These are phyloP conservation scores for Trichoderma sp. DNA, from an alignment of 2,329 filamentous ascomycete genomes.

Conservation along the genomic window DNA sequence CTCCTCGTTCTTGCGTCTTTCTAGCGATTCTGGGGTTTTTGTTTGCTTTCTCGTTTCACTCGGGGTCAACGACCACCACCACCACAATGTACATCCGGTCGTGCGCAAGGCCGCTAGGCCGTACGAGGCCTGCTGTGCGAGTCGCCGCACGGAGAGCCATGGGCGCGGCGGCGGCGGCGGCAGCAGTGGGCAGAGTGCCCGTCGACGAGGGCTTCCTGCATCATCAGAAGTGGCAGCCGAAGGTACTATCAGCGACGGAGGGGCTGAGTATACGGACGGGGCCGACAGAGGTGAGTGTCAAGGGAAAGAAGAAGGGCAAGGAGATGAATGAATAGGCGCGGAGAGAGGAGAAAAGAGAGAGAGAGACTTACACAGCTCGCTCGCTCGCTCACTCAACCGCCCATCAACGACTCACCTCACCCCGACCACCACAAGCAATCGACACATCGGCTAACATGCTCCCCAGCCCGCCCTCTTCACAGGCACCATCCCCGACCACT, in stretches of 20 bases:
- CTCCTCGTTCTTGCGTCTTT: too few species aligned
- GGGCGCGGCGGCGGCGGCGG: slow-evolving; percentile 11
- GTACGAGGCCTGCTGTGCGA: not conserved
- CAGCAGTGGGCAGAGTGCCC: not conserved
- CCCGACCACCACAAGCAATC: not conserved
- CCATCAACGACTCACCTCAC: slow-evolving; percentile 1
- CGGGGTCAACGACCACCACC: too few species aligned
- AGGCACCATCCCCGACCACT: slow-evolving; percentile 73
- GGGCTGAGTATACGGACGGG: slow-evolving; percentile 38
- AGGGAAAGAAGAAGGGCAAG: not conserved
- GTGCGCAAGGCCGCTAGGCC: slow-evolving; percentile 8
- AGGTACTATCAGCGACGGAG: slow-evolving; percentile 25
- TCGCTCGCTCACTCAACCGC: not conserved
- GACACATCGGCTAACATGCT: not conserved
- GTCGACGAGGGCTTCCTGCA: slow-evolving; percentile 2
- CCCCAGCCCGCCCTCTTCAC: slow-evolving; percentile 65
- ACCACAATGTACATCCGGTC: slow-evolving; percentile 5
- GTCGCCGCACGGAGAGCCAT: slow-evolving; percentile 7
- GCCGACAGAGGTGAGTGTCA: slow-evolving; percentile 36
- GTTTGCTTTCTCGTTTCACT: too few species aligned
- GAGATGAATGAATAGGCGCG: too few species aligned
- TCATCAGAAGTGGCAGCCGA: slow-evolving; percentile 10
- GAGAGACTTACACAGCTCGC: not conserved
- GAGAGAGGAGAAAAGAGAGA: not conserved
- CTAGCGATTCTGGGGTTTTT: not conserved